Conservation (phyloP, 202 grass and related monocot genomes). For the Setaria viridis region DNA sequence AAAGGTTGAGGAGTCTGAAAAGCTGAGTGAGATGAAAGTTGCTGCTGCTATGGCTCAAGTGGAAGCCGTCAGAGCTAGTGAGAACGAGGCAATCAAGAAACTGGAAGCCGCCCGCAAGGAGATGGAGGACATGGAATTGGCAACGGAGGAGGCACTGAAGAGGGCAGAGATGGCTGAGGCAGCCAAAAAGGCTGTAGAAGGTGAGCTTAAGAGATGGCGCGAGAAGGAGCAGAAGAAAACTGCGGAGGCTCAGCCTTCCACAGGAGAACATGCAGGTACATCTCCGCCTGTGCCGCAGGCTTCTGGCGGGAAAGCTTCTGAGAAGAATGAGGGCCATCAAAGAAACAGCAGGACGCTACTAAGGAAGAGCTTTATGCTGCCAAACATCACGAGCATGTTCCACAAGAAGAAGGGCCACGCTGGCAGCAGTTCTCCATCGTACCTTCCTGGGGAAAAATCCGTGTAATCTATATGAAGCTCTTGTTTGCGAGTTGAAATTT, state of each 20-base stretch:
- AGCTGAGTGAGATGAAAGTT: constrained; percentile 96
- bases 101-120: constrained; percentile 81
- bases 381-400: constrained; percentile 74
- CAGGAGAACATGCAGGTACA: constrained; percentile 47
- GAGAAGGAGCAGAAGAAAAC: constrained; percentile 88
- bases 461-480: constrained; percentile 48
- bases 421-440: constrained; percentile 60
- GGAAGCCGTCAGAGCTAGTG: constrained; percentile 84
- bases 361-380: constrained; percentile 76
- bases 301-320: constrained; percentile 46
- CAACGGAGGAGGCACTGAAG: constrained; percentile 90
- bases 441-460: constrained; percentile 60
- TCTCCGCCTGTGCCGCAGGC: constrained; percentile 36
- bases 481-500: constrained; percentile 29
- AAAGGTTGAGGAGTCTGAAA: constrained; percentile 89
- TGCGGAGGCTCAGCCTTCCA: constrained; percentile 57
- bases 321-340: constrained; percentile 56
- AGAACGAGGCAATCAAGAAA: constrained; percentile 91
- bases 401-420: constrained; percentile 77
- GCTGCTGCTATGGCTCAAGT: constrained; percentile 90
- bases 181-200: constrained; percentile 91
- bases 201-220: constrained; percentile 84
- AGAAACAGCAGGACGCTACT: constrained; percentile 48
- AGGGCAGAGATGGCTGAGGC: constrained; percentile 92
- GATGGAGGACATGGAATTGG: constrained; percentile 92